Conservation (phyloP, 352 stramenopile genomes). For the Phytopythium boreale region DNA sequence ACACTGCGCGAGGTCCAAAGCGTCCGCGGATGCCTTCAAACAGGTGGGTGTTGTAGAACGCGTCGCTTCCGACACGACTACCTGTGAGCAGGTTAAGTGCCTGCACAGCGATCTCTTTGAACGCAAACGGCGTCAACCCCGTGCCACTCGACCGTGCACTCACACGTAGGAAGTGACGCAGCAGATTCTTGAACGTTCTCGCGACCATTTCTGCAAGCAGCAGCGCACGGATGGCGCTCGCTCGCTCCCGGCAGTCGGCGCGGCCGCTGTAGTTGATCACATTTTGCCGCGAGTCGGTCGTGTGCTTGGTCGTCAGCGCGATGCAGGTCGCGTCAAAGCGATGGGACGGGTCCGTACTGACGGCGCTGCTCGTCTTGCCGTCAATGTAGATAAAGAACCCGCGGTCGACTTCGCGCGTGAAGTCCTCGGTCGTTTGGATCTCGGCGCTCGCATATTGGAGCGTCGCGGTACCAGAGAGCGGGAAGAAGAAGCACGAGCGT, state of each 20-base stretch:
- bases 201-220: conserved; percentile 88
- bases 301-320: conserved; percentile 54
- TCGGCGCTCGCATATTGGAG: conserved; percentile 80
- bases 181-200: conserved; percentile 84
- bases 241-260: conserved; percentile 53
- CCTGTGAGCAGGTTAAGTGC: conserved; percentile 73
- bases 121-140: conserved; percentile 36
- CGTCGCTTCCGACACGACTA: conserved; percentile 48
- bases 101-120: conserved; percentile 49
- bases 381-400: conserved; percentile 60
- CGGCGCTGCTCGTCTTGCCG: conserved; percentile 40
- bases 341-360: conserved; percentile 42
- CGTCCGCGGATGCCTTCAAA: conserved; percentile 70
- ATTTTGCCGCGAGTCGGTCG: conserved; percentile 70
- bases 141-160: conserved; percentile 28
- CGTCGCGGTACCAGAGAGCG: conserved; percentile 68
- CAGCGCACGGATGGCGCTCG: conserved; percentile 47
- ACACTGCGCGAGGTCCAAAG: conserved; percentile 66
- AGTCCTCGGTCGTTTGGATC: conserved; percentile 77
- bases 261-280: conserved; percentile 64
- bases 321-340: conserved; percentile 57
- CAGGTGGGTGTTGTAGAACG: conserved; percentile 70
- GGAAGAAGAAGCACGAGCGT: conserved; percentile 72
- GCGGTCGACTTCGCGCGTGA: conserved; percentile 79
- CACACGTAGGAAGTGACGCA: conserved; percentile 70